Conservation (phyloP, 371 early-diverging fungal species). For the Sanchytrium tribonematis region DNA sequence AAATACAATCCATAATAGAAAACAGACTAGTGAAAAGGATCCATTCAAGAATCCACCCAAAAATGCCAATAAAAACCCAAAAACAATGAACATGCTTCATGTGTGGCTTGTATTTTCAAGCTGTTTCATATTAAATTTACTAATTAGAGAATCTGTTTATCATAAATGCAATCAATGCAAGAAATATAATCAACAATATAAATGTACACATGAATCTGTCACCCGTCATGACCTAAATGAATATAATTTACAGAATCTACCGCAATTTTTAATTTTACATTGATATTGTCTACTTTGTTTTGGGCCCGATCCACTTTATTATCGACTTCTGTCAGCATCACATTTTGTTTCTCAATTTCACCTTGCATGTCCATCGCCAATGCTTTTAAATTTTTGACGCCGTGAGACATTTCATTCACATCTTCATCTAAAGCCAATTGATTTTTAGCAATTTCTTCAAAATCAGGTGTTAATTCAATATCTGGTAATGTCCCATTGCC, state of each 20-base stretch:
- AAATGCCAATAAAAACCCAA: no score
- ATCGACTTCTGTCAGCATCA: constrained; percentile 17
- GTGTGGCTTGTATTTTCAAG: no score
- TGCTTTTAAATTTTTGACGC: background rate
- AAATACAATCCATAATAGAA: no score
- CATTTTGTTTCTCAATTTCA: constrained; percentile 23
- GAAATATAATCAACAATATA: constrained; percentile 20
- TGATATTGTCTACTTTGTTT: constrained; percentile 23
- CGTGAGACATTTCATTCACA: background rate
- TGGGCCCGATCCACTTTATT: constrained; percentile 19
- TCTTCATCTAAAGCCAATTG: background rate
- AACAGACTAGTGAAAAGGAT: no score
- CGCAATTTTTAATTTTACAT: constrained; percentile 19
- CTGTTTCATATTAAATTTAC: background rate
- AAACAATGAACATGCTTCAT: no score
- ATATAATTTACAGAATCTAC: constrained; percentile 16
- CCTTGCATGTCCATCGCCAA: background rate
- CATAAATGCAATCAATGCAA: constrained; percentile 21
- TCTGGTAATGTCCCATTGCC: background rate
- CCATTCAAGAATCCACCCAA: no score
- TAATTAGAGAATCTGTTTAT: background rate
- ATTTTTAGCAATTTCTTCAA: background rate
- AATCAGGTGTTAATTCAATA: background rate
- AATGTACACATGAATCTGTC: constrained; percentile 27
- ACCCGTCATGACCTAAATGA: constrained; percentile 23